A percentile compares a stretch with the other conserved stretches of the same genome.
Conservation (phyloP, 148 eudicot species). For the Cornus suecica region DNA sequence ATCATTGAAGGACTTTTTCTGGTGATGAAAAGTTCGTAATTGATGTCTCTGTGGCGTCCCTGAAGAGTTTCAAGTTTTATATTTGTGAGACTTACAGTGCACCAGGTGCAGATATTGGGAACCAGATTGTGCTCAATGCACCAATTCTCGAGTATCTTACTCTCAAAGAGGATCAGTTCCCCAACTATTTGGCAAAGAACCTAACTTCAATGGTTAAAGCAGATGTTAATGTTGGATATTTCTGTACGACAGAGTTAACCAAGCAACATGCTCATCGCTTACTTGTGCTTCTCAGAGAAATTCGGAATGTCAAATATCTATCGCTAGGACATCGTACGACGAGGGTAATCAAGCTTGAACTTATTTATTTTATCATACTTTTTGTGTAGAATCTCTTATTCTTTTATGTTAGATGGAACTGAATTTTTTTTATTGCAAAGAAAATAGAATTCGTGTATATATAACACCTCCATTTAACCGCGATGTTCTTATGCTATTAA, state of each 20-base stretch:
- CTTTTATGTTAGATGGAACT: no score
- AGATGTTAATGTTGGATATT: conserved; percentile 10
- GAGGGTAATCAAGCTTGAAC: neutral
- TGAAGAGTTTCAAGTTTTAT: conserved; percentile 2
- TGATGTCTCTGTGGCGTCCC: neutral
- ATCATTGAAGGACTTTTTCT: neutral
- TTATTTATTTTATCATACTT: neutral
- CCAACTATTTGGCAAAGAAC: neutral
- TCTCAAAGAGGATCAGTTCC: neutral
- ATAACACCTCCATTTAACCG: neutral
- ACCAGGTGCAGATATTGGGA: no score
- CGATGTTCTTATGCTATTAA: neutral
- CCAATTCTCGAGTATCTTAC: conserved; percentile 10
- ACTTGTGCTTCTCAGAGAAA: conserved; percentile 11
- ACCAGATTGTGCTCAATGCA: conserved; percentile 3
- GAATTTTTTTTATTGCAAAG: no score
- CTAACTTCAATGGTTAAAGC: conserved; percentile 1
- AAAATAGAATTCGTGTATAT: no score
- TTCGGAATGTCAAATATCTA: conserved; percentile 4
- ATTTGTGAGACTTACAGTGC: no score
- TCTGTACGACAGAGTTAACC: neutral
- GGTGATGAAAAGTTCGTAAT: neutral
- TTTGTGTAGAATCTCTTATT: no score
- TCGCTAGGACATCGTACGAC: neutral
- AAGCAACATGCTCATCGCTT: conserved; percentile 6